Percentiles rank a stretch among this genome's conserved stretches.
Conservation (phyloP, 1,284 basidiomycete species). For the Neolentinus lepideus region DNA sequence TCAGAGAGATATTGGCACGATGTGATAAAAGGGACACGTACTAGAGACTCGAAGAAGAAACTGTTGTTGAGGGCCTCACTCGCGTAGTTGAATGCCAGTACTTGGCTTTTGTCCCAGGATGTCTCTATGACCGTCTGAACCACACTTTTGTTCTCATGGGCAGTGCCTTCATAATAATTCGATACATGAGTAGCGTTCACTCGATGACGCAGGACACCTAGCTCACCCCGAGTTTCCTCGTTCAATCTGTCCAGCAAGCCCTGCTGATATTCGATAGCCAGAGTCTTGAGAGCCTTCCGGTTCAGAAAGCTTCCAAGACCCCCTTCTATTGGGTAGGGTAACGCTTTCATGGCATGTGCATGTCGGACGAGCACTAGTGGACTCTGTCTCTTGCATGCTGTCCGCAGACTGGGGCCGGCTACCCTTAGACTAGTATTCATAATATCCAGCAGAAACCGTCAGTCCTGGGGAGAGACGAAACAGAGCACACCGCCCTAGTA, state of each 20-base stretch:
- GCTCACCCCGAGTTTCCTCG: constrained; percentile 63
- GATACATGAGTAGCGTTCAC: not conserved
- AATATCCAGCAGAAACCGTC: not conserved
- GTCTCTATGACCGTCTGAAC: constrained; percentile 74
- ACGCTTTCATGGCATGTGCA: constrained; percentile 47
- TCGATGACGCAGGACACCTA: not conserved
- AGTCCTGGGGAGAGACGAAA: not conserved
- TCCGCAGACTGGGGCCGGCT: not conserved
- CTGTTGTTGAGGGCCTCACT: constrained; percentile 91
- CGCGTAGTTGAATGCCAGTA: constrained; percentile 87
- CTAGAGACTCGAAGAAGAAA: constrained; percentile 87
- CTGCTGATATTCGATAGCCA: constrained; percentile 77
- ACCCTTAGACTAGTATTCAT: not conserved
- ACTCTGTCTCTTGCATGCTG: not conserved
- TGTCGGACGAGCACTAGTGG: constrained; percentile 23
- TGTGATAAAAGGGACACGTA: constrained; percentile 33
- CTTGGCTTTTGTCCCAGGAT: constrained; percentile 52
- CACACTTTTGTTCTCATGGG: constrained; percentile 52
- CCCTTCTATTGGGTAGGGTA: constrained; percentile 60
- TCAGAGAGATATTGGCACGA: constrained; percentile 3
- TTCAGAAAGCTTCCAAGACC: constrained; percentile 75
- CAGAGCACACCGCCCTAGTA: not conserved
- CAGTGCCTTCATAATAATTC: constrained; percentile 39
- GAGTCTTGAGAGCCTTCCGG: constrained; percentile 53
- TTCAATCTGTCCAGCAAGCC: constrained; percentile 73